These are phyloP conservation scores for Microsporum canis DNA, from an alignment of 2,329 filamentous ascomycete species.

Conservation along the genomic window DNA sequence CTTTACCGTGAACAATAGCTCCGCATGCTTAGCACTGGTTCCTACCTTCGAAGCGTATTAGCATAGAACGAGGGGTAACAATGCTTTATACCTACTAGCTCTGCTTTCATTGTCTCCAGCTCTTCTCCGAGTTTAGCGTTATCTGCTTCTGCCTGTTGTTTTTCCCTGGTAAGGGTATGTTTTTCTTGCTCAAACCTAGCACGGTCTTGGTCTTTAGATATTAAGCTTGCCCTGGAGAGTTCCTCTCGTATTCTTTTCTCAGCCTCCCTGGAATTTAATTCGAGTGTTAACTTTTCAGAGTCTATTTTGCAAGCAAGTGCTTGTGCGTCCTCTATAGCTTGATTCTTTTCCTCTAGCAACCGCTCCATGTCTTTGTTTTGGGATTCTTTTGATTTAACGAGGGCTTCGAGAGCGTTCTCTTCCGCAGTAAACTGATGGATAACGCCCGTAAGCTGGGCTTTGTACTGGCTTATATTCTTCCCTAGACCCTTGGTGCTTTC, in stretches of 20 bases:
- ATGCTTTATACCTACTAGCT: conserved; percentile 17
- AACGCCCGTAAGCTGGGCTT: conserved; percentile 15
- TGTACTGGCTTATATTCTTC: conserved; percentile 14
- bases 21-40: background rate
- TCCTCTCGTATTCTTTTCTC: conserved; percentile 24
- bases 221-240: conserved; percentile 22
- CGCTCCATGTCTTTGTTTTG: background rate
- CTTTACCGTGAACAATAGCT: background rate
- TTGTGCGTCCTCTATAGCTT: conserved; percentile 17
- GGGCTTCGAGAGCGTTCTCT: conserved; percentile 17
- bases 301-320: conserved; percentile 14
- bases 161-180: conserved; percentile 21
- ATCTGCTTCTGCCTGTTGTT: conserved; percentile 16
- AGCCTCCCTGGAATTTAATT: conserved; percentile 15
- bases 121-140: conserved; percentile 15
- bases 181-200: conserved; percentile 23
- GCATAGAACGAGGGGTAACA: background rate
- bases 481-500: conserved; percentile 15
- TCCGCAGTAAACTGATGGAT: conserved; percentile 17
- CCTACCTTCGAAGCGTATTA: background rate
- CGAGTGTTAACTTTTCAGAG: conserved; percentile 17
- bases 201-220: conserved; percentile 20
- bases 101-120: conserved; percentile 16
- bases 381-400: background rate
- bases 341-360: conserved; percentile 21